A percentile compares a stretch with the other conserved stretches of the same genome.
Conservation (phyloP, 441 rosid genomes). For the Erodium moschatum region DNA sequence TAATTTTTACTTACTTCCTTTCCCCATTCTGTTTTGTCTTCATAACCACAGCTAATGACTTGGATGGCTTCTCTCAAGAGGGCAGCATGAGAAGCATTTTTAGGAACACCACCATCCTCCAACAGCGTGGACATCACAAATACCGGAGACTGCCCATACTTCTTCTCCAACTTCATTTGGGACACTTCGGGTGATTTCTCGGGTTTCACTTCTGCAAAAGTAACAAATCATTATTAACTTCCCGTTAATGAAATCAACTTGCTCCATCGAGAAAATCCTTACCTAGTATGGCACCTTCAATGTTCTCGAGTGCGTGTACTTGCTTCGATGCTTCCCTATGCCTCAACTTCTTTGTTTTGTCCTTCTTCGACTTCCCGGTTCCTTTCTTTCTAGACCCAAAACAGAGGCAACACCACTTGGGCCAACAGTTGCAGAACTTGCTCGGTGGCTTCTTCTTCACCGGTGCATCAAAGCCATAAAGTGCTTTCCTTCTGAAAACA, state of each 20-base stretch:
- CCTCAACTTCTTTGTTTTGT: slow-evolving; percentile 40
- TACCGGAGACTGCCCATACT: slow-evolving; percentile 86
- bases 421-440: slow-evolving; percentile 83
- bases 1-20: slow-evolving; percentile 49
- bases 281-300: slow-evolving; percentile 65
- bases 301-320: slow-evolving; percentile 64
- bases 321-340: slow-evolving; percentile 59
- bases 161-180: slow-evolving; percentile 74
- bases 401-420: slow-evolving; percentile 70
- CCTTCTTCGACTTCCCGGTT: slow-evolving; percentile 39
- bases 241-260: background rate
- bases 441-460: slow-evolving; percentile 62
- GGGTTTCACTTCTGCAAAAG: slow-evolving; percentile 42
- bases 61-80: slow-evolving; percentile 93
- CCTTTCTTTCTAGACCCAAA: slow-evolving; percentile 48
- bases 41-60: slow-evolving; percentile 94
- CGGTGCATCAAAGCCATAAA: slow-evolving; percentile 88
- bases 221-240: background rate
- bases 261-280: background rate
- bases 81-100: slow-evolving; percentile 65
- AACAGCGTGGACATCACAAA: slow-evolving; percentile 66
- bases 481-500: slow-evolving; percentile 87
- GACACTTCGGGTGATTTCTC: slow-evolving; percentile 50
- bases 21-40: slow-evolving; percentile 97
- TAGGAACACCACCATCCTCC: slow-evolving; percentile 82